Percentiles rank a stretch among this genome's conserved stretches.
Evolutionary conservation across 441 rosid genomes (phyloP).

Genomic region (Bruguiera hainesii): DNA sequence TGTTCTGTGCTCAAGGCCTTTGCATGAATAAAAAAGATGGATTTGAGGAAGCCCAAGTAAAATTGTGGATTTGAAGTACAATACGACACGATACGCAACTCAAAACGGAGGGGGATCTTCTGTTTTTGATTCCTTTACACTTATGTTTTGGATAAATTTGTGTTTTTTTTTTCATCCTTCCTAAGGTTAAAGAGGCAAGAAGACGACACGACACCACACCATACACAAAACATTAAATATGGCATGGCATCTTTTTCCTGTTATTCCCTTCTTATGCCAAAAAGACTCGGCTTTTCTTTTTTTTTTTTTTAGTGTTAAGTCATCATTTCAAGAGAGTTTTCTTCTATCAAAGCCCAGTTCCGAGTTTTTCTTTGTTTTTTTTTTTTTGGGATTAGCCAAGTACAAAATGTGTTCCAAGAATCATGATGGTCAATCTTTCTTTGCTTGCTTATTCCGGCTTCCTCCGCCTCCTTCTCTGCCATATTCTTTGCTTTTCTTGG

Average conservation of each 20-base stretch:
- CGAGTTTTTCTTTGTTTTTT: neutral
- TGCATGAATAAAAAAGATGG: no score
- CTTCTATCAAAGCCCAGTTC: no score
- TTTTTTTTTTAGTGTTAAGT: neutral
- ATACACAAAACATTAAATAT: slow-evolving; percentile 1
- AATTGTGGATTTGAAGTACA: neutral
- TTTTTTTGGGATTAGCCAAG: neutral
- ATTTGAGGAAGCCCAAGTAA: no score
- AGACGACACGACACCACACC: neutral
- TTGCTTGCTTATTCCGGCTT: neutral
- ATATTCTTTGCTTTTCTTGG: slow-evolving; percentile 10
- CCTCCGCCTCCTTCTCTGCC: neutral
- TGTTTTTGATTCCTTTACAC: neutral
- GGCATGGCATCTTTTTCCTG: neutral
- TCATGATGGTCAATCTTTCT: neutral
- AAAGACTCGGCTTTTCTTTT: no score
- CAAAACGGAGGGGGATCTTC: slow-evolving; percentile 1
- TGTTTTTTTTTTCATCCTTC: neutral
- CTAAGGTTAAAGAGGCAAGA: neutral
- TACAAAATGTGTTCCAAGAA: no score
- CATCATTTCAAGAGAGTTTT: neutral
- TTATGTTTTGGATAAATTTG: neutral
- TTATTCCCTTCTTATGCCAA: neutral
- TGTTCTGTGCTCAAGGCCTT: neutral
- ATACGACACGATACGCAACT: neutral